Evolutionary conservation across 2,329 filamentous ascomycete genomes (phyloP).

Genomic region (Aspergillus novoparasiticus): DNA sequence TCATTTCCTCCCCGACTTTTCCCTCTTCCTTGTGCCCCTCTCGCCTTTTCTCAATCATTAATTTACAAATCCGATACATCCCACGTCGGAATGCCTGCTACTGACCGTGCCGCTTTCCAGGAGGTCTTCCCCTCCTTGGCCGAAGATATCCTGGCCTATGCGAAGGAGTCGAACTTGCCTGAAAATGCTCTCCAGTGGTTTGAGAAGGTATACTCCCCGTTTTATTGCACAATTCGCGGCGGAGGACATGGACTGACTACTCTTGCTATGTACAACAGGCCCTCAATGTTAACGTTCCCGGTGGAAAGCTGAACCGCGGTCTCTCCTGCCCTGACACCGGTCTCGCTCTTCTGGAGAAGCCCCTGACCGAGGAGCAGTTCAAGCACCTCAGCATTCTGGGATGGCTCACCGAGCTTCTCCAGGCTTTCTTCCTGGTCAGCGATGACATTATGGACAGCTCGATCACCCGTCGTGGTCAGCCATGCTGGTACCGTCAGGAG

Average conservation of each 20-base stretch:
- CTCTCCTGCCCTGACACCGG: conserved; percentile 95
- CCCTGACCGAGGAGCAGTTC: conserved; percentile 80
- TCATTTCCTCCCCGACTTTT: conserved; percentile 4
- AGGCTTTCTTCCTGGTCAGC: conserved; percentile 97
- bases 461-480: conserved; percentile 89
- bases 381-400: conserved; percentile 85
- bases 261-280: conserved; percentile 54
- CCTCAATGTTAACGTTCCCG: conserved; percentile 81
- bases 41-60: neutral
- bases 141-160: conserved; percentile 77
- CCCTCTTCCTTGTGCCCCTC: conserved; percentile 1
- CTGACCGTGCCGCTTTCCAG: conserved; percentile 77
- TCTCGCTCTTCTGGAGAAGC: conserved; percentile 71
- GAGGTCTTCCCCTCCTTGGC: conserved; percentile 83
- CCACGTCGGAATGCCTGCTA: conserved; percentile 63
- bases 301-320: conserved; percentile 98
- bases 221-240: neutral
- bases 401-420: conserved; percentile 97
- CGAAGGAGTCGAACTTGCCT: conserved; percentile 80
- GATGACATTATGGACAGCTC: conserved; percentile 99
- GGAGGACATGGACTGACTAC: conserved; percentile 6
- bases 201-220: conserved; percentile 63
- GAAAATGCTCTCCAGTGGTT: conserved; percentile 82
- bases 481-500: conserved; percentile 93
- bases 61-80: neutral